Evolutionary conservation across 257 asterid species (phyloP).

Genomic region (Thymus quinquecostatus): DNA sequence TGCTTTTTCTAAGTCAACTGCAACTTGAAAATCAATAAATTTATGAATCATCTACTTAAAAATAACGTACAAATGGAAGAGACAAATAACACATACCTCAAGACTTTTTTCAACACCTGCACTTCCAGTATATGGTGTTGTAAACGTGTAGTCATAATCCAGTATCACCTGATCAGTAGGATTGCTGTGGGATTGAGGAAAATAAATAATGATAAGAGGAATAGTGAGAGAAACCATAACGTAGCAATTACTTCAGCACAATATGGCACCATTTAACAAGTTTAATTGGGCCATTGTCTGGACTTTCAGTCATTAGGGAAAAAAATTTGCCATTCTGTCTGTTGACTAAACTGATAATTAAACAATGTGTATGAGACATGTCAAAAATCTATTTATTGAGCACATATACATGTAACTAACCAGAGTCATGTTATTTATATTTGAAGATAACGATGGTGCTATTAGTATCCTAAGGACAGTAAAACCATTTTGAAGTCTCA

Average conservation of each 20-base stretch:
- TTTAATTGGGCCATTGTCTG: neutral
- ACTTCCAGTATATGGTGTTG: conserved; percentile 92
- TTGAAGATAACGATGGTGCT: neutral
- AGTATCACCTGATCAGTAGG: conserved; percentile 85
- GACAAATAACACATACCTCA: conserved; percentile 59
- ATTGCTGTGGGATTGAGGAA: conserved; percentile 58
- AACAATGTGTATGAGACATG: neutral
- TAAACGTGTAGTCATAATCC: conserved; percentile 96
- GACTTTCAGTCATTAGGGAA: neutral
- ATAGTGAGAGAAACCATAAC: conserved; percentile 7
- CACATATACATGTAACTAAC: neutral
- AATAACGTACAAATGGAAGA: conserved; percentile 32
- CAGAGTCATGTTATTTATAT: conserved; percentile 5
- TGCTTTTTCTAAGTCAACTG: conserved; percentile 21
- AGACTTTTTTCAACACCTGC: conserved; percentile 48
- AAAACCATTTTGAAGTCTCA: neutral
- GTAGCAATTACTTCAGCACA: conserved; percentile 18
- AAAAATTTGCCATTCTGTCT: neutral
- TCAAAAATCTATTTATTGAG: neutral
- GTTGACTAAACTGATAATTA: neutral
- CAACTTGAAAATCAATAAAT: neutral
- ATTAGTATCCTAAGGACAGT: neutral
- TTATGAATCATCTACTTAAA: conserved; percentile 22
- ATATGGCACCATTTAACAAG: conserved; percentile 17
- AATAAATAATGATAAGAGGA: conserved; percentile 32